Conservation (phyloP, 2,329 filamentous ascomycete species). For the Colletotrichum endophyticum region DNA sequence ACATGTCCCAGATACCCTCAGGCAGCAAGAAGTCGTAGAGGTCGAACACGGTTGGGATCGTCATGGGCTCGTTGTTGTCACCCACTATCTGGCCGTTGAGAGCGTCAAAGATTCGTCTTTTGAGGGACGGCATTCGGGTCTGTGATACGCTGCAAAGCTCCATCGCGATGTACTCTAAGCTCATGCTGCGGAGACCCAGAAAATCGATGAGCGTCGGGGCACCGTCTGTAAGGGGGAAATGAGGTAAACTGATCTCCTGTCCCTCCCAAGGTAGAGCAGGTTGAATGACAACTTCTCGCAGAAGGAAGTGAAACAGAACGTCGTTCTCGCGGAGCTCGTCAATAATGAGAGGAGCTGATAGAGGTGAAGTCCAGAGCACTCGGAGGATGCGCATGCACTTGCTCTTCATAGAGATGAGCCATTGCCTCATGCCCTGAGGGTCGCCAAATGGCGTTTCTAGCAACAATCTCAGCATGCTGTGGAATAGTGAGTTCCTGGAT, state of each 20-base stretch:
- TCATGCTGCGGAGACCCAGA: slow-evolving; percentile 75
- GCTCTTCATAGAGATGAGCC: slow-evolving; percentile 73
- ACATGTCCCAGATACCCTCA: slow-evolving; percentile 53
- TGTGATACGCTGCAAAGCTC: slow-evolving; percentile 82
- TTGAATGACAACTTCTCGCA: slow-evolving; percentile 73
- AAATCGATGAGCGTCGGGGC: slow-evolving; percentile 78
- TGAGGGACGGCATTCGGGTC: slow-evolving; percentile 71
- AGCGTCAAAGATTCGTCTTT: slow-evolving; percentile 71
- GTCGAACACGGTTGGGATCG: slow-evolving; percentile 83
- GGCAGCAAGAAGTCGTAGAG: slow-evolving; percentile 84
- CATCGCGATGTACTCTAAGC: slow-evolving; percentile 83
- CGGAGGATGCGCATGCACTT: slow-evolving; percentile 76
- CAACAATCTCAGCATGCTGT: slow-evolving; percentile 76
- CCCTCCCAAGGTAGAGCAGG: slow-evolving; percentile 78
- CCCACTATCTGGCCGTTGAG: slow-evolving; percentile 78
- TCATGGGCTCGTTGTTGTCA: slow-evolving; percentile 68
- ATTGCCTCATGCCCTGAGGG: slow-evolving; percentile 65
- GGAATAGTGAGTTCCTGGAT: slow-evolving; percentile 78
- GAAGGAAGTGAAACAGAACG: slow-evolving; percentile 78
- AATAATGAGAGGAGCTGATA: slow-evolving; percentile 78
- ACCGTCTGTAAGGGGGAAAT: slow-evolving; percentile 73
- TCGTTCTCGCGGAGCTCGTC: slow-evolving; percentile 80
- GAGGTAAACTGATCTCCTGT: slow-evolving; percentile 59
- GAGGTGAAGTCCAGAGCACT: slow-evolving; percentile 80
- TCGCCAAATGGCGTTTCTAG: slow-evolving; percentile 71